phyloP scores from a whole-genome alignment of 1,139 yeast species.

The Spathaspora sp. region DNA sequence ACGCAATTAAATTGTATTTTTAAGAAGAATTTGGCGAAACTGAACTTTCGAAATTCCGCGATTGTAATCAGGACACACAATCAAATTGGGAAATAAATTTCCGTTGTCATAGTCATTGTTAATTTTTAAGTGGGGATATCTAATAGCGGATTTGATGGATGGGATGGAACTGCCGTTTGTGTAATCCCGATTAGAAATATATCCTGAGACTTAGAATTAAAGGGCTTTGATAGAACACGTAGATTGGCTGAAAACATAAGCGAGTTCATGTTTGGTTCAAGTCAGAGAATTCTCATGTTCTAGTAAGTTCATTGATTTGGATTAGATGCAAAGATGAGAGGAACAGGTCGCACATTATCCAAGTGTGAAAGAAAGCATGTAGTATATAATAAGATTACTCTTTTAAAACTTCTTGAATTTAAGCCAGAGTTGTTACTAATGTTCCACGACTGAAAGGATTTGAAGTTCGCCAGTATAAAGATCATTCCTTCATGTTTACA shows the following conservation, averaged over 20 bases:
- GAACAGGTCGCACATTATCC: no score
- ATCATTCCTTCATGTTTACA: no score
- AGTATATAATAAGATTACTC: no score
- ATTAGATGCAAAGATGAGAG: no score
- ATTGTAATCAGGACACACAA: not conserved
- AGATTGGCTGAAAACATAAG: not conserved
- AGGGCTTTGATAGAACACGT: not conserved
- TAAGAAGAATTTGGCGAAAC: not conserved
- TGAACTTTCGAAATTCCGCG: not conserved
- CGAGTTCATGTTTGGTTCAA: no score
- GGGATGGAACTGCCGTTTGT: not conserved
- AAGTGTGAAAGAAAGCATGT: no score
- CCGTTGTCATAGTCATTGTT: not conserved
- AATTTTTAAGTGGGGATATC: not conserved
- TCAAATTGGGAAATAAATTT: not conserved
- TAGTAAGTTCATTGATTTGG: no score
- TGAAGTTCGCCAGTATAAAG: no score
- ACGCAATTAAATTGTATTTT: not conserved
- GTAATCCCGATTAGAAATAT: not conserved
- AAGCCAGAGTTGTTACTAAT: no score
- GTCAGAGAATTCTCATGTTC: no score
- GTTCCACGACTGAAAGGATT: no score
- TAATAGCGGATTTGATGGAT: not conserved
- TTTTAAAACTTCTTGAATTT: no score
- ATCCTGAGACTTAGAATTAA: not conserved